phyloP scores from a whole-genome alignment of 164 flowering plant genomes.

The Protea cynaroides region DNA sequence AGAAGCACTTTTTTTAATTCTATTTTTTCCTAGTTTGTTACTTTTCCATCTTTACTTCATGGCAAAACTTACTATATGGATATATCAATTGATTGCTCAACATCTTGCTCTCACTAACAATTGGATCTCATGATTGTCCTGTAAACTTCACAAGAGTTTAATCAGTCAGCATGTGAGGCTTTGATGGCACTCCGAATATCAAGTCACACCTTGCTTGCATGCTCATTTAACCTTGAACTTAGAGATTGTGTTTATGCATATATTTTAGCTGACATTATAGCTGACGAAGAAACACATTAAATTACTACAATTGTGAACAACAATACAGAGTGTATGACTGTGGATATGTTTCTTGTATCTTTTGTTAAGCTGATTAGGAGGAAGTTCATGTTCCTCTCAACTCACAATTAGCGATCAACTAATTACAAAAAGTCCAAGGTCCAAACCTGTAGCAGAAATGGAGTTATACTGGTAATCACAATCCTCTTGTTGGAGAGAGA shows the following conservation, averaged over 20 bases:
- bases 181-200: too few relatives aligned
- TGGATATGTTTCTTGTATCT: neutral
- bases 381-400: neutral
- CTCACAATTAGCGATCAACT: neutral
- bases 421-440: neutral
- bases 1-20: too few relatives aligned
- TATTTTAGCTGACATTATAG: neutral
- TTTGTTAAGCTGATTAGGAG: neutral
- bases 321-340: neutral
- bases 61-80: too few relatives aligned
- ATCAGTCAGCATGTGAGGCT: too few relatives aligned
- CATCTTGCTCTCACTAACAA: too few relatives aligned
- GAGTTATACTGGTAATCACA: constrained; percentile 68
- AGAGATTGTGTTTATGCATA: too few relatives aligned
- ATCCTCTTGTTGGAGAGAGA: constrained; percentile 76
- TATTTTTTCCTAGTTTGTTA: too few relatives aligned
- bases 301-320: neutral
- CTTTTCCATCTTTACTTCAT: too few relatives aligned
- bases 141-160: too few relatives aligned
- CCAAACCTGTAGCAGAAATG: constrained; percentile 67
- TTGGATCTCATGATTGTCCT: too few relatives aligned
- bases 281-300: neutral
- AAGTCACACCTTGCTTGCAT: too few relatives aligned
- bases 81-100: too few relatives aligned
- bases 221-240: neutral